A percentile compares a stretch with the other conserved stretches of the same genome.
Evolutionary conservation across 306 rosid species (phyloP).

Genomic region (Betula pendula): DNA sequence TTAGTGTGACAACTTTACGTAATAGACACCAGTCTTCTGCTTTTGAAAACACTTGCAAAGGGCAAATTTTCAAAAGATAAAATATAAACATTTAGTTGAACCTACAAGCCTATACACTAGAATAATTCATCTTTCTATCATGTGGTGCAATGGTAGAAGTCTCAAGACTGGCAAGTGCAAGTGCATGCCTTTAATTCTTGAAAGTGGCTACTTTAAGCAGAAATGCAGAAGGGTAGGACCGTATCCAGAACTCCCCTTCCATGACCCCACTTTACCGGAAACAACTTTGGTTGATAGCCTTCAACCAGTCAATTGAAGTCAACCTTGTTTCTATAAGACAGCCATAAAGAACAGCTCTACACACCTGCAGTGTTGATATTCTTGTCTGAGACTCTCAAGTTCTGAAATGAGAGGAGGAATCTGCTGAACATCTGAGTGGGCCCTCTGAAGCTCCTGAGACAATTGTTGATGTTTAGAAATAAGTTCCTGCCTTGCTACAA

Average conservation of each 20-base stretch:
- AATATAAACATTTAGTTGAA: not conserved
- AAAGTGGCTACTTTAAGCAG: not conserved
- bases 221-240: not conserved
- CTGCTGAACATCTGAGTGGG: constrained; percentile 73
- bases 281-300: not conserved
- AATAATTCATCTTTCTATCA: not conserved
- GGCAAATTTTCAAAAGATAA: not conserved
- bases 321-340: not conserved
- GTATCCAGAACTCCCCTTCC: not conserved
- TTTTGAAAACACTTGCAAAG: not conserved
- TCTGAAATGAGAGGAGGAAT: constrained; percentile 71
- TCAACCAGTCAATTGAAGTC: not conserved
- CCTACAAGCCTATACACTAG: not conserved
- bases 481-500: constrained; percentile 72
- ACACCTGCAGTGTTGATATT: constrained; percentile 92
- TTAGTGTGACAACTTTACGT: not conserved
- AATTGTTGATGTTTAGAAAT: constrained; percentile 64
- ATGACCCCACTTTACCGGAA: not conserved
- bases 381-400: constrained; percentile 78
- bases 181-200: not conserved
- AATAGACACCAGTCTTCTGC: not conserved
- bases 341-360: constrained; percentile 20
- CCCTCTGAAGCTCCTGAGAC: constrained; percentile 78
- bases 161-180: not conserved
- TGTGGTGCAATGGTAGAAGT: not conserved